Evolutionary conservation across 805 yeast species (phyloP), one percentile per base, ranked within the genome.

Genomic region (Yamadazyma olivae): DNA sequence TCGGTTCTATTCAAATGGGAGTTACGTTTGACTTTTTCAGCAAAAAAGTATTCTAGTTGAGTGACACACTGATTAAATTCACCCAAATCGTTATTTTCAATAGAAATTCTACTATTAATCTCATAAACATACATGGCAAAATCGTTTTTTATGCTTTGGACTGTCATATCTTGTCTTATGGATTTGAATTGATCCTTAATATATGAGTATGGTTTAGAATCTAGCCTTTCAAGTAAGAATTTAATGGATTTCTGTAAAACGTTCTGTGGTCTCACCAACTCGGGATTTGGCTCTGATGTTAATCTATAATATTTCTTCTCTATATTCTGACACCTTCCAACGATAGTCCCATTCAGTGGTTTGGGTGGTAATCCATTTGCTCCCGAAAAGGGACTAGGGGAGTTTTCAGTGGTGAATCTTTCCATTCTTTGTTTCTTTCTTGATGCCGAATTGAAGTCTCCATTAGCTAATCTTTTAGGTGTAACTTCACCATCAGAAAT

Each of bases 61-160:
- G 95, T 78, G 57, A 85, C 95, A 56, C 98, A 93, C 57, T 91
- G 97, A 62, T 93, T 93, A 57, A 85, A 89, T 57, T 93, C 98
- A 7, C 97, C 97, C 44, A 91, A 61, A 57, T 91, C 99, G 27
- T 75, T 72, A 52, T 83, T 81, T 47, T 80, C 83, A 25, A 91
- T 71, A 0, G 97, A 95, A n/a, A 90, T 66, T 32, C 89, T 75
- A 3, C 93, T 93, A 58, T 91, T 95, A 3, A 80, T 73, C 57
- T 88, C 93, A 57, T 93, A 91, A 0, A 88, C 95, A 36, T 63
- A 53, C 5, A 88, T 75, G 0, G 96, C 77, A 53, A 93, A 85
- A 29, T 75, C 79, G 50, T 79, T 79, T 49, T 81, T 81, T 29
- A 91, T 81, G 52, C 84, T 84, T 61, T 91, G 99, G 7, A 91